Evolutionary conservation across 208 protist genomes (phyloP), one percentile per base, ranked within the genome.

Genomic region (Novymonas esmeraldas): DNA sequence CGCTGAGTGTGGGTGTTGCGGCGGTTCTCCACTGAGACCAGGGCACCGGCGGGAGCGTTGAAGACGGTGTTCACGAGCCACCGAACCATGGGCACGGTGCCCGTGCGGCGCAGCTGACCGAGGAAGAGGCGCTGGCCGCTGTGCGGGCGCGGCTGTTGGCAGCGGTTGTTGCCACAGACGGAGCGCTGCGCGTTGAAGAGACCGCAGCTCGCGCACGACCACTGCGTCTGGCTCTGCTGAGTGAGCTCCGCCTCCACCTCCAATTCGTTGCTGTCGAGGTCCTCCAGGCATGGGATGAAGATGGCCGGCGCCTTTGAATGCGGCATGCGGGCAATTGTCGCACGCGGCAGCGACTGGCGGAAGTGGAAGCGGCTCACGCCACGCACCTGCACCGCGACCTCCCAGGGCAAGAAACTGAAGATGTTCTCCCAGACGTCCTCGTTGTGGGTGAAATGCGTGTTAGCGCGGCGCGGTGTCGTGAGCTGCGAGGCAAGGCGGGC

Each of bases 101-200:
- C 84, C 34, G 64, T 56, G 65, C 87, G 87, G 42, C 84, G 87
- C 41, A 93, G 87, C 67, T 93, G 87, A n/a, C 87, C 87, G 34
- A 93, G 42, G 63, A 93, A 93, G 31, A 93, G 59, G 28, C 87
- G 87, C 46, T 64, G 45, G 10, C 58, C 56, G 31, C 29, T 29
- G 14, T 36, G 28, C 14, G 45, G 44, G 29, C 42, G 34, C 36
- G 33, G 54, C 50, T 59, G 42, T 41, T 55, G 63, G 45, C 38
- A 39, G 20, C 42, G 42, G 38, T 33, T 33, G 26, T 28, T 49
- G 46, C 44, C 34, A 33, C 38, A 38, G 16, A 34, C 54, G 24
- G 26, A 29, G 38, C 64, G 29, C 50, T 59, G 36, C 20, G 48
- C 56, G 38, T 73, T 71, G 42, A 59, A 76, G 11, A 51, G 36